Conservation (phyloP, 2,329 filamentous ascomycete genomes). For the Cordyceps militaris region DNA sequence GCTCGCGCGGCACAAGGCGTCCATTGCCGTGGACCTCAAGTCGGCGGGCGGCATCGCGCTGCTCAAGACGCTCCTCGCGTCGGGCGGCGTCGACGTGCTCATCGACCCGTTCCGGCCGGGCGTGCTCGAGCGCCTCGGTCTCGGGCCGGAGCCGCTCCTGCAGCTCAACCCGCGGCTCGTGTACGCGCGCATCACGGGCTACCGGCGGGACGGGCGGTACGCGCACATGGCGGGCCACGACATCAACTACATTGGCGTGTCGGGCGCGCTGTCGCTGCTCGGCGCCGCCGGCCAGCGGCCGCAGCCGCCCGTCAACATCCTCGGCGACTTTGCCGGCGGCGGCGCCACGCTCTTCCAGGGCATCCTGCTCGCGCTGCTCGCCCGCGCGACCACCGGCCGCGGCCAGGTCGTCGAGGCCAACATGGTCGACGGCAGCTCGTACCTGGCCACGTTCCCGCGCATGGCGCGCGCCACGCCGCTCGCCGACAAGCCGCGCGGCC, state of each 20-base stretch:
- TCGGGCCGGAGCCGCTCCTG: constrained; percentile 64
- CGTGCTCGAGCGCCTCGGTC: constrained; percentile 75
- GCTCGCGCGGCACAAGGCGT: constrained; percentile 74
- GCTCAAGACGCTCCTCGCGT: constrained; percentile 55
- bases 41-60: constrained; percentile 54
- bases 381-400: constrained; percentile 53
- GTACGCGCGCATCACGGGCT: constrained; percentile 82
- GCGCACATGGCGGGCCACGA: constrained; percentile 86
- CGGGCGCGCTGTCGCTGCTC: constrained; percentile 69
- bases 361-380: constrained; percentile 70
- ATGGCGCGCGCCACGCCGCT: constrained; percentile 55
- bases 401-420: constrained; percentile 93
- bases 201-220: constrained; percentile 80
- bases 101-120: constrained; percentile 93
- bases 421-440: constrained; percentile 87
- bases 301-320: constrained; percentile 71
- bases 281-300: constrained; percentile 64
- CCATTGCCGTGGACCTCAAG: constrained; percentile 75
- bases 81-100: constrained; percentile 70
- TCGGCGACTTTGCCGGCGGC: constrained; percentile 88
- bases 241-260: constrained; percentile 92
- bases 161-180: constrained; percentile 67
- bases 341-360: constrained; percentile 77
- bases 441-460: constrained; percentile 71
- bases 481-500: constrained; percentile 59